Conservation (phyloP, 2,329 filamentous ascomycete genomes). For the Fusarium stilboides region DNA sequence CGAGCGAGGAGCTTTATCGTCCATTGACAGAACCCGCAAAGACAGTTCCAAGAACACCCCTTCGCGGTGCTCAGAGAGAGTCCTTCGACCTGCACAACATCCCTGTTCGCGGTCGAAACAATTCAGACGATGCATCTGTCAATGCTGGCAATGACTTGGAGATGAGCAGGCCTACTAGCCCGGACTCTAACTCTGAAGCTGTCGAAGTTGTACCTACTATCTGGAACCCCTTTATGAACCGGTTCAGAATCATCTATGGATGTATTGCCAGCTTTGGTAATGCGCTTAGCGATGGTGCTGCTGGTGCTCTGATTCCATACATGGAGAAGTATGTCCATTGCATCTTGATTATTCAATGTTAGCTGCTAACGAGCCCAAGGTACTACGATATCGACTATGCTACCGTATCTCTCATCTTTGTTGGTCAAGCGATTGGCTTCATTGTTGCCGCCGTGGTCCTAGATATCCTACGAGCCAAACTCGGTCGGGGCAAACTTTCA, state of each 20-base stretch:
- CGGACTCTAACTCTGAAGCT: slow-evolving; percentile 54
- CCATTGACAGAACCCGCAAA: slow-evolving; percentile 54
- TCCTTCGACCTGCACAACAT: slow-evolving; percentile 52
- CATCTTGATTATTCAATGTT: not conserved
- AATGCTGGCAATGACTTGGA: slow-evolving; percentile 59
- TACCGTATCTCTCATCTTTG: slow-evolving; percentile 85
- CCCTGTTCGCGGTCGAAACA: slow-evolving; percentile 15
- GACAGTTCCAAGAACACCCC: slow-evolving; percentile 58
- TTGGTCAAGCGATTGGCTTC: slow-evolving; percentile 83
- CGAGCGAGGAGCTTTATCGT: slow-evolving; percentile 39
- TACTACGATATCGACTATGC: slow-evolving; percentile 83
- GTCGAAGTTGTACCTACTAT: slow-evolving; percentile 69
- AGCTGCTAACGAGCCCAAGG: slow-evolving; percentile 50
- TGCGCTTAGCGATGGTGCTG: slow-evolving; percentile 81
- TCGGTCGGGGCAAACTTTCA: slow-evolving; percentile 77
- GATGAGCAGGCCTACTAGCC: slow-evolving; percentile 67
- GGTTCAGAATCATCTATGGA: slow-evolving; percentile 75
- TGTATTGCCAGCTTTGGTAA: slow-evolving; percentile 78
- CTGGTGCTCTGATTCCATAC: slow-evolving; percentile 85
- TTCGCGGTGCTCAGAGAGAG: slow-evolving; percentile 55
- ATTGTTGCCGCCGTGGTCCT: slow-evolving; percentile 79
- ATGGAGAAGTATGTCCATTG: slow-evolving; percentile 71
- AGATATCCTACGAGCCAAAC: slow-evolving; percentile 72
- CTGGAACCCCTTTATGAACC: slow-evolving; percentile 76
- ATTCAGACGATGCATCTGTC: slow-evolving; percentile 27